Evolutionary conservation across 768 basidiomycete genomes (phyloP).

Genomic region (Mycena leptocephala): DNA sequence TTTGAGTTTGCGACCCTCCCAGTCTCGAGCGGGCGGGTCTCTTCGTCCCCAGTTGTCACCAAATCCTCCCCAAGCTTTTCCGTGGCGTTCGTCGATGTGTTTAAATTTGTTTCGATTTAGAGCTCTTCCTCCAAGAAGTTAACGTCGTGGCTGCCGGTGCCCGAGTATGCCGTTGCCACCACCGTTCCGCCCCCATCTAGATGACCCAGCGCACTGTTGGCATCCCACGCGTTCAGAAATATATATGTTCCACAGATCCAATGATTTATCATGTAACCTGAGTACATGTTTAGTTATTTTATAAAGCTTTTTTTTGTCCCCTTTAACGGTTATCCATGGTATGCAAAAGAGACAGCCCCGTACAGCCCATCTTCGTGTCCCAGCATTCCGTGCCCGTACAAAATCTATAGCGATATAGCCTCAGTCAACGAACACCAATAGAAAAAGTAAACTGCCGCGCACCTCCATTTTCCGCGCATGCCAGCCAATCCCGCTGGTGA

Average conservation of each 20-base stretch:
- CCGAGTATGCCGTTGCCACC: no score
- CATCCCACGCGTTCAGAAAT: no score
- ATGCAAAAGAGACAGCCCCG: conserved; percentile 95
- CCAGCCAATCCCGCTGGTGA: conserved; percentile 95
- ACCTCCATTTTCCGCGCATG: conserved; percentile 98
- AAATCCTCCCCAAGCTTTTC: no score
- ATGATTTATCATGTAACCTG: conserved; percentile 5
- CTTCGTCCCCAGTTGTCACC: no score
- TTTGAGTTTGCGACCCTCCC: no score
- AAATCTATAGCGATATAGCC: conserved; percentile 68
- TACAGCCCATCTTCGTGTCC: conserved; percentile 96
- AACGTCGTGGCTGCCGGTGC: no score
- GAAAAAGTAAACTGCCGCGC: conserved; percentile 45
- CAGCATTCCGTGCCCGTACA: conserved; percentile 92
- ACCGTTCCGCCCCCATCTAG: no score
- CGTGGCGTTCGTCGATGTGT: no score
- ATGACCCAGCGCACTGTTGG: no score
- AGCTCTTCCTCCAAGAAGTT: no score
- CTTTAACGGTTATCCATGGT: conserved; percentile 79
- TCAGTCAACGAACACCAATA: conserved; percentile 20
- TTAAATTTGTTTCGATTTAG: no score
- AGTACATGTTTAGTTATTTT: background rate
- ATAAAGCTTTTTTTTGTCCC: background rate
- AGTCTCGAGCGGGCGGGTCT: no score
- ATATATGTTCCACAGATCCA: background rate